Conservation (phyloP, 768 basidiomycete genomes). For the Leccinum boreale region DNA sequence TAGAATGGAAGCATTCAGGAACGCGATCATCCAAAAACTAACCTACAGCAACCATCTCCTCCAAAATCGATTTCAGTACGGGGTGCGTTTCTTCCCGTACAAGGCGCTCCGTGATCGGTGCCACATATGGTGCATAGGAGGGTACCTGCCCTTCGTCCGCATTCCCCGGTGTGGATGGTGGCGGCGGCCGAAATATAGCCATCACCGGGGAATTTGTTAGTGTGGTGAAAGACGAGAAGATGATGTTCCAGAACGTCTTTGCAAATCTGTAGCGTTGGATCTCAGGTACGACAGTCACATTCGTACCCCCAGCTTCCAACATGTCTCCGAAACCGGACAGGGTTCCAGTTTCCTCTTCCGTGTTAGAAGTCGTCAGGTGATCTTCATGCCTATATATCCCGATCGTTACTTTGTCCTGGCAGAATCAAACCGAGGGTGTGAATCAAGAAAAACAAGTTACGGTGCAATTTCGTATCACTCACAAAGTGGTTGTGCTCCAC, state of each 20-base stretch:
- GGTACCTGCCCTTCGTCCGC: slow-evolving; percentile 22
- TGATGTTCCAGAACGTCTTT: slow-evolving; percentile 66
- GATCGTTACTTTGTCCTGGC: slow-evolving; percentile 41
- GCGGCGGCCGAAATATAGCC: slow-evolving; percentile 47
- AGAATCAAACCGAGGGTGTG: background rate
- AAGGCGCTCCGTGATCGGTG: slow-evolving; percentile 38
- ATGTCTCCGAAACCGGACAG: slow-evolving; percentile 45
- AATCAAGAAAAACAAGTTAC: background rate
- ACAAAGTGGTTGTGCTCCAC: slow-evolving; percentile 55
- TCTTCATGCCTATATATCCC: slow-evolving; percentile 54
- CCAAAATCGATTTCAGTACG: slow-evolving; percentile 41
- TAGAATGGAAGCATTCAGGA: background rate
- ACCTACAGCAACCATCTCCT: slow-evolving; percentile 46
- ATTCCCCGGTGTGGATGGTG: background rate
- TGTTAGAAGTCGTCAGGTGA: slow-evolving; percentile 39
- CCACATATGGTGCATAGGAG: slow-evolving; percentile 40
- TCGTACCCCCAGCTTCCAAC: slow-evolving; percentile 46
- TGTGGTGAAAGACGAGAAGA: slow-evolving; percentile 50
- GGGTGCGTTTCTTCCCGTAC: slow-evolving; percentile 46
- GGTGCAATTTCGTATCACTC: slow-evolving; percentile 17
- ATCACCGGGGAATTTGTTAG: slow-evolving; percentile 48
- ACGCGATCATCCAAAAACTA: background rate
- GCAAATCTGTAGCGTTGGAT: slow-evolving; percentile 60
- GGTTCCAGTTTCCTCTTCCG: slow-evolving; percentile 37
- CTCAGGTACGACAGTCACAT: slow-evolving; percentile 47